Evolutionary conservation across 2,329 filamentous ascomycete species (phyloP).

Genomic region (Ophiostoma ulmi): DNA sequence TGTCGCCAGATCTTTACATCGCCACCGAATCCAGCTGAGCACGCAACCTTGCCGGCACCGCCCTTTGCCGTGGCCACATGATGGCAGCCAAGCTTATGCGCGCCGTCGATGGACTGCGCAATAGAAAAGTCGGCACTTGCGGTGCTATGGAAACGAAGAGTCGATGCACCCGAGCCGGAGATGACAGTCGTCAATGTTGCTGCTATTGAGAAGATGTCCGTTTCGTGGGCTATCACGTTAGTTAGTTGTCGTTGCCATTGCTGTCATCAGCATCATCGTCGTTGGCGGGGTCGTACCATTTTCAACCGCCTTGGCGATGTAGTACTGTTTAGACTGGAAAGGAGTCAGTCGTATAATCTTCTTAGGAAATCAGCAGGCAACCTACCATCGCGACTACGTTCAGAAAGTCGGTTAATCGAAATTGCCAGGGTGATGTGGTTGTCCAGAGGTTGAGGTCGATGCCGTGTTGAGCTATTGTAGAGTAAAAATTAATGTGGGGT

Average conservation of each 20-base stretch:
- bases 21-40: slow-evolving; percentile 83
- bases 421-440: slow-evolving; percentile 5
- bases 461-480: slow-evolving; percentile 16
- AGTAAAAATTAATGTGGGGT: slow-evolving; percentile 23
- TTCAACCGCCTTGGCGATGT: slow-evolving; percentile 86
- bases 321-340: slow-evolving; percentile 92
- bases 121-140: slow-evolving; percentile 66
- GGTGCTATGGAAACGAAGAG: slow-evolving; percentile 74
- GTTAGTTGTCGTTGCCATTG: background rate
- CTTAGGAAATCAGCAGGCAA: background rate
- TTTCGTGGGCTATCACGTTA: slow-evolving; percentile 60
- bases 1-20: slow-evolving; percentile 78
- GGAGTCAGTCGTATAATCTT: background rate
- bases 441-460: slow-evolving; percentile 22
- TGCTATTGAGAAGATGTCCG: slow-evolving; percentile 79
- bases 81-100: slow-evolving; percentile 86
- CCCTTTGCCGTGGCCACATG: slow-evolving; percentile 66
- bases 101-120: slow-evolving; percentile 70
- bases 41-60: slow-evolving; percentile 64
- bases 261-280: background rate
- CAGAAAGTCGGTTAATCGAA: background rate
- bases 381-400: background rate
- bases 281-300: slow-evolving; percentile 52
- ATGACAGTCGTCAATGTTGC: slow-evolving; percentile 68
- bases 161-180: slow-evolving; percentile 78